Base-by-base conservation (phyloP, 2,329 filamentous ascomycete genomes). In the Penicillium sp. region DNA sequence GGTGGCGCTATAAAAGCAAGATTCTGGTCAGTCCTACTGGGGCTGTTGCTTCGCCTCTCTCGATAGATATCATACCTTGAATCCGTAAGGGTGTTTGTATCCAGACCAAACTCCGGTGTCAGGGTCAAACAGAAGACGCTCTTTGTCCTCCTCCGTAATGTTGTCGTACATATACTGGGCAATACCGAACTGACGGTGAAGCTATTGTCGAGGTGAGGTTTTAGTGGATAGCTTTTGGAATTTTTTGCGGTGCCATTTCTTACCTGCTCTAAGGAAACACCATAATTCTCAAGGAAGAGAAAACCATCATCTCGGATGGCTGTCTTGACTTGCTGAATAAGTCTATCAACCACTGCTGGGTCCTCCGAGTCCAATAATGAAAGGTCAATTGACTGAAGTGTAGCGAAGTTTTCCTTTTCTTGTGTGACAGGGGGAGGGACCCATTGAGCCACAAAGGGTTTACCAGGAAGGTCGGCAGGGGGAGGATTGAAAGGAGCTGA, bases 91-190 rank as follows among this genome's bases (percentile, higher is more conserved):
- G 73, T 67, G 79, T 63, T 82, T 82, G 65, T 79, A 82, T 0
- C 79, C 79, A 3, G 79, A 79, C 75, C 77, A 82, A 1, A 70
- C 60, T n/a, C 80, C 80, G 0, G 70, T 78, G 3, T 79, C 75
- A 0, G 79, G 79, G 56, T 76, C 64, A 59, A 79, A 81, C 0
- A 81, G 72, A 14, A 82, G 73, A 1, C 74, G 71, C 51, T 79
- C 62, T 60, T 80, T 81, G 59, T 82, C 80, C 51, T 79, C 76
- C 6, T 80, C 75, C 13, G 69, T 77, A 21, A 81, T 81, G 55
- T 81, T 80, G 33, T 73, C 58, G 66, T 81, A 79, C 29, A 81
- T 58, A 48, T 81, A 82, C 47, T 82, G 79, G 5, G 79, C 79
- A 9, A 82, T 65, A 14, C 72, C 70, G 48, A 82, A 82, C 55